Conservation (phyloP, 176 grass and related monocot genomes). For the Ampelocalamus luodianensis region DNA sequence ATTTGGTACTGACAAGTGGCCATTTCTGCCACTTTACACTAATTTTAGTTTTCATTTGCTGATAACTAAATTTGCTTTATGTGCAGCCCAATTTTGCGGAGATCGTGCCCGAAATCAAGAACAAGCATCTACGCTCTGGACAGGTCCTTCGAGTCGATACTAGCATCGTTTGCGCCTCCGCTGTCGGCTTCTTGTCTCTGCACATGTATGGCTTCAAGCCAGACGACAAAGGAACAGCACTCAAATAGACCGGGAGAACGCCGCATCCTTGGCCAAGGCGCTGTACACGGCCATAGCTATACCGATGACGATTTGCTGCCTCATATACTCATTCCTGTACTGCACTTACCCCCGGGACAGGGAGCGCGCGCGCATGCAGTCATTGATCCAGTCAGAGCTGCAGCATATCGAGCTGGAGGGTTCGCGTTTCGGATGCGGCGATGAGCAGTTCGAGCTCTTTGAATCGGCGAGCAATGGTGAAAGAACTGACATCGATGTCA, state of each 20-base stretch:
- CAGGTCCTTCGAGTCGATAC: slow-evolving; percentile 58
- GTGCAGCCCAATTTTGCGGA: slow-evolving; percentile 80
- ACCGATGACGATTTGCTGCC: slow-evolving; percentile 54
- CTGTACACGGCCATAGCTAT: slow-evolving; percentile 60
- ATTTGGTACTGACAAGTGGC: no score
- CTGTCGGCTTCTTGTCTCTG: slow-evolving; percentile 56
- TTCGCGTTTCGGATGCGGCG: neutral
- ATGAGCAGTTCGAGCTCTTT: slow-evolving; percentile 44
- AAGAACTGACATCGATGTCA: slow-evolving; percentile 1
- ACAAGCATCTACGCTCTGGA: slow-evolving; percentile 82
- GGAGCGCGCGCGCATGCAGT: slow-evolving; percentile 43
- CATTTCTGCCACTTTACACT: no score
- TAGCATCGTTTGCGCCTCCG: slow-evolving; percentile 63
- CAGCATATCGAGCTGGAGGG: slow-evolving; percentile 46
- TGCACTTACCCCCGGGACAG: slow-evolving; percentile 58
- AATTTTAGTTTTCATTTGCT: neutral
- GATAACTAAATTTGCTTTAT: neutral
- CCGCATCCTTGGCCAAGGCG: slow-evolving; percentile 57
- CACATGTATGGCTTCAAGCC: slow-evolving; percentile 51
- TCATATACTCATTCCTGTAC: slow-evolving; percentile 63
- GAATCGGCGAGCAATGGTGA: slow-evolving; percentile 27
- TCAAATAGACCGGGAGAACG: slow-evolving; percentile 55
- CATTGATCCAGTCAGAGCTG: slow-evolving; percentile 10
- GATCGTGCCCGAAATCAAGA: slow-evolving; percentile 80
- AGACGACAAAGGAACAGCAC: neutral